Evolutionary conservation across 164 flowering plant genomes (phyloP).

Genomic region (Hamamelis virginiana): DNA sequence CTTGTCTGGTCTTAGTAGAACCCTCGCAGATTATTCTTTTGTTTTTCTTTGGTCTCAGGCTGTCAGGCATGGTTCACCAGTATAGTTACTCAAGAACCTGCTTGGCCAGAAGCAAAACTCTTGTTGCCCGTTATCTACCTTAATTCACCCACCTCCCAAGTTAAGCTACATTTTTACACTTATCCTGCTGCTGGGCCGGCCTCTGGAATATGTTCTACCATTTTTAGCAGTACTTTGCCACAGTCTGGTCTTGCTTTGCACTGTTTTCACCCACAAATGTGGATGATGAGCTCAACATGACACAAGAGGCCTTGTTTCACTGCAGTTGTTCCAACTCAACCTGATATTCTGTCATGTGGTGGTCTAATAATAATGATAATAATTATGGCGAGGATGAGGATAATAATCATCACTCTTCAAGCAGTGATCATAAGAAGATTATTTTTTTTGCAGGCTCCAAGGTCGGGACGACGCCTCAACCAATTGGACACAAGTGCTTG

Average conservation of each 20-base stretch:
- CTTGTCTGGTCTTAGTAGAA: no score
- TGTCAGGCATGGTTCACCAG: no score
- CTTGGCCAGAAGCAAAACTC: no score
- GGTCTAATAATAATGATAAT: background rate
- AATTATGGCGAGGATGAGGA: background rate
- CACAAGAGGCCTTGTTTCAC: background rate
- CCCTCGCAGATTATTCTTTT: no score
- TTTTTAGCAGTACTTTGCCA: background rate
- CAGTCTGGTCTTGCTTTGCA: background rate
- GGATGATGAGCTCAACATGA: background rate
- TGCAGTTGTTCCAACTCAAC: background rate
- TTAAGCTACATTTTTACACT: background rate
- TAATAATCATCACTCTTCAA: background rate
- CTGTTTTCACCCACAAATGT: background rate
- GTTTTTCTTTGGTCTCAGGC: no score
- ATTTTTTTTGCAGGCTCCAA: constrained; percentile 26
- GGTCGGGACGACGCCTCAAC: constrained; percentile 1
- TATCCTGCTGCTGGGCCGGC: no score
- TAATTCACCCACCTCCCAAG: constrained; percentile 1
- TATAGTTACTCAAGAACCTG: no score
- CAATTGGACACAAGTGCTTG: constrained; percentile 25
- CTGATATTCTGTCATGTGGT: background rate
- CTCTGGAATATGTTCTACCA: background rate
- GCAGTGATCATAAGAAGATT: background rate
- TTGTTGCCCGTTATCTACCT: background rate